Evolutionary conservation across 768 basidiomycete genomes (phyloP).

Genomic region (Lentinula detonsa): DNA sequence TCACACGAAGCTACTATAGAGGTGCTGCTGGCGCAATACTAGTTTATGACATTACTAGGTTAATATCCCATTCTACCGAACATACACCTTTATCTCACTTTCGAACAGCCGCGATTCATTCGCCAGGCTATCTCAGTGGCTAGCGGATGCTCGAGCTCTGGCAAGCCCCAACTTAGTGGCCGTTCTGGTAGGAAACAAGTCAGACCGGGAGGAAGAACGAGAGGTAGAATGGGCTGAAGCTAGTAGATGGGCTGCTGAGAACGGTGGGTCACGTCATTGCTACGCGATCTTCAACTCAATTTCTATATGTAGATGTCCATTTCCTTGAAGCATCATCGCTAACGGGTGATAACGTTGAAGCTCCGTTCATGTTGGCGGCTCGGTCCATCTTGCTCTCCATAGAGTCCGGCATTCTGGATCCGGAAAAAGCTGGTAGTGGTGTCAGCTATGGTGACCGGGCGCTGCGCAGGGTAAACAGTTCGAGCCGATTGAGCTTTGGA

Average conservation of each 20-base stretch:
- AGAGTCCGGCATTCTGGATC: conserved; percentile 86
- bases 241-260: conserved; percentile 92
- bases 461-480: conserved; percentile 83
- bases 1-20: conserved; percentile 93
- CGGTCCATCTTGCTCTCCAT: conserved; percentile 86
- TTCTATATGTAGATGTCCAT: conserved; percentile 60
- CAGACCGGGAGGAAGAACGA: conserved; percentile 89
- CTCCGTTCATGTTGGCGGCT: conserved; percentile 85
- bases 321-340: conserved; percentile 93
- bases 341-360: conserved; percentile 89
- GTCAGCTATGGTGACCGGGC: conserved; percentile 96
- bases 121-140: conserved; percentile 77
- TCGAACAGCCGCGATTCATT: conserved; percentile 78
- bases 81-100: conserved; percentile 9
- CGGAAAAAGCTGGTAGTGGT: conserved; percentile 91
- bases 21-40: conserved; percentile 90
- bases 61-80: conserved; percentile 15
- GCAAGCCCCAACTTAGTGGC: conserved; percentile 88
- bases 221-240: conserved; percentile 97
- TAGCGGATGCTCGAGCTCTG: conserved; percentile 88
- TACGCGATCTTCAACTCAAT: neutral
- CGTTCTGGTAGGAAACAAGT: conserved; percentile 92
- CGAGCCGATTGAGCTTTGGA: conserved; percentile 84
- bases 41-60: conserved; percentile 93
- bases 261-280: conserved; percentile 47